Evolutionary conservation across 805 yeast genomes (phyloP).

Genomic region (Naumovozyma castellii): DNA sequence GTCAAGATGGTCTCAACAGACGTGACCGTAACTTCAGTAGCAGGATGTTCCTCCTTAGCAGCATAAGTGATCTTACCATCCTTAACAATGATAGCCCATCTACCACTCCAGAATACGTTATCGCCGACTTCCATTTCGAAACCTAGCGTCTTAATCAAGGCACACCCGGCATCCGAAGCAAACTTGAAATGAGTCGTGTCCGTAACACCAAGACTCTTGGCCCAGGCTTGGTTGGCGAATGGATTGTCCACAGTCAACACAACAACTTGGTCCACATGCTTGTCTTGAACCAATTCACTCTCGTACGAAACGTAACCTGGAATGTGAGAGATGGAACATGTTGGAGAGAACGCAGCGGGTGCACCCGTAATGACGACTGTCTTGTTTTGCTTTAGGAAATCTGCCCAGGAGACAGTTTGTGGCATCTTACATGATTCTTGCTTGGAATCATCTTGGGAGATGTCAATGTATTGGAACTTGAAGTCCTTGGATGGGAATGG

Average conservation of each 20-base stretch:
- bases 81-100: conserved; percentile 67
- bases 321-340: conserved; percentile 63
- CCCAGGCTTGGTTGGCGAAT: conserved; percentile 66
- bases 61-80: conserved; percentile 44
- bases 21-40: conserved; percentile 31
- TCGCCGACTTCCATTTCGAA: conserved; percentile 45
- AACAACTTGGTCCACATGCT: conserved; percentile 54
- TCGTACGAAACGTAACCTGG: conserved; percentile 53
- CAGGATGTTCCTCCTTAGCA: conserved; percentile 30
- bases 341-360: conserved; percentile 84
- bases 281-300: conserved; percentile 39
- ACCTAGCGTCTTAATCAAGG: conserved; percentile 52
- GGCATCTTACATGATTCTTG: conserved; percentile 25
- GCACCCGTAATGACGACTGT: conserved; percentile 63
- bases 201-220: conserved; percentile 30
- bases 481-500: conserved; percentile 18
- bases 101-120: conserved; percentile 49
- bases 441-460: conserved; percentile 20
- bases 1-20: conserved; percentile 29
- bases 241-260: conserved; percentile 64
- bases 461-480: conserved; percentile 27
- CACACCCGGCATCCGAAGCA: conserved; percentile 57
- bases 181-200: conserved; percentile 39
- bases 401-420: conserved; percentile 18
- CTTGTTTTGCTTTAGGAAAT: conserved; percentile 32